Percentiles rank a stretch among this genome's conserved stretches.
These are phyloP conservation scores for Coffea humblotiana DNA, from an alignment of 305 asterid genomes.

Conservation along the genomic window DNA sequence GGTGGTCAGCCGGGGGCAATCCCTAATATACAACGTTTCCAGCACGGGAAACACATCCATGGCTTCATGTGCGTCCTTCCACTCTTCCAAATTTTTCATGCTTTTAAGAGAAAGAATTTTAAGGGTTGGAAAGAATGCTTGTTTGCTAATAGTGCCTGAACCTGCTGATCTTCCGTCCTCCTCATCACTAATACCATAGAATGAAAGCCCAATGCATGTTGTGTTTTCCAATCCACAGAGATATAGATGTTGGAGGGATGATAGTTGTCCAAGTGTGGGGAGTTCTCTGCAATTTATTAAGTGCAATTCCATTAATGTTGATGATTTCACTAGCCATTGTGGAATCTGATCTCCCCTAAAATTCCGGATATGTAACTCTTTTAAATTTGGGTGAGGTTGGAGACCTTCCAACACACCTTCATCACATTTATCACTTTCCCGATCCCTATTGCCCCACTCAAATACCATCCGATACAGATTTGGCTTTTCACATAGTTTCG, in stretches of 20 bases:
- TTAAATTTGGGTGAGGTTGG: constrained; percentile 27
- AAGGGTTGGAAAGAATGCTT: neutral
- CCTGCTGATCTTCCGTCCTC: too few relatives aligned
- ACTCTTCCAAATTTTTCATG: constrained; percentile 17
- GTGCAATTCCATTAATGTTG: constrained; percentile 1
- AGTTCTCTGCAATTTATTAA: constrained; percentile 9
- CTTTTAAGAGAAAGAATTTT: neutral
- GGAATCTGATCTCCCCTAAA: constrained; percentile 25
- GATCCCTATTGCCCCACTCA: neutral
- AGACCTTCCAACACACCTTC: constrained; percentile 35
- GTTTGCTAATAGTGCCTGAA: neutral
- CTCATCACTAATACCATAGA: neutral
- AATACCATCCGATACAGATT: neutral
- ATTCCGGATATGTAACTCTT: neutral
- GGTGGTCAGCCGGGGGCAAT: neutral
- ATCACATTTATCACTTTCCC: neutral
- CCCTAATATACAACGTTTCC: neutral
- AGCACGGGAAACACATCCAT: constrained; percentile 6
- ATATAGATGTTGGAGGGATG: neutral
- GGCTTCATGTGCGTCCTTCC: constrained; percentile 14
- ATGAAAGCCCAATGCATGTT: neutral
- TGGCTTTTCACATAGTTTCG: constrained; percentile 15
- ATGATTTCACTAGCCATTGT: constrained; percentile 33
- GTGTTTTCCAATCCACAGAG: neutral
- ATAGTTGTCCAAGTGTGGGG: neutral